A percentile compares a stretch with the other conserved stretches of the same genome.
phyloP scores from a whole-genome alignment of 2,329 filamentous ascomycete genomes.

The Sphaerulina populicola region DNA sequence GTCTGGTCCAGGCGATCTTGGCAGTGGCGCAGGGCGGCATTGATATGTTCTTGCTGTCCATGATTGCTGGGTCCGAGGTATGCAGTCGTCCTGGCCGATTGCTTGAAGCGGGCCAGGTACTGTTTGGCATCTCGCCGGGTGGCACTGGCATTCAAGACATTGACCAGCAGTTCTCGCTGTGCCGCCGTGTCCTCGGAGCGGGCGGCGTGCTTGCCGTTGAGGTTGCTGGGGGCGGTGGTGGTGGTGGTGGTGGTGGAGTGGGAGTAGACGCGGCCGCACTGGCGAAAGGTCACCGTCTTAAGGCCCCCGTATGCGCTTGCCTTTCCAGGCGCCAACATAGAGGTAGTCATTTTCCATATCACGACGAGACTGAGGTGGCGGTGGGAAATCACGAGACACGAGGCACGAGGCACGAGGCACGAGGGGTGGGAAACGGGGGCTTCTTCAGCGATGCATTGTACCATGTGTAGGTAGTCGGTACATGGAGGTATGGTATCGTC shows the following conservation, averaged over 20 bases:
- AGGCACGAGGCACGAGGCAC: too few relatives aligned
- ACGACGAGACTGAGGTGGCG: slow-evolving; percentile 7
- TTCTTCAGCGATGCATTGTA: neutral
- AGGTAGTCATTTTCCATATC: slow-evolving; percentile 33
- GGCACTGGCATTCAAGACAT: slow-evolving; percentile 76
- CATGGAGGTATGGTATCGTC: neutral
- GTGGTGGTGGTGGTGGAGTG: slow-evolving; percentile 5
- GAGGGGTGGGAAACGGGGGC: neutral
- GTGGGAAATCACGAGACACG: slow-evolving; percentile 1
- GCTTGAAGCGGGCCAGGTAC: slow-evolving; percentile 80
- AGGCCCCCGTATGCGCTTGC: slow-evolving; percentile 27
- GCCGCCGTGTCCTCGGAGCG: slow-evolving; percentile 20
- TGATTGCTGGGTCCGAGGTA: slow-evolving; percentile 26
- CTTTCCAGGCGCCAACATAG: slow-evolving; percentile 33
- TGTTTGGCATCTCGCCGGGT: slow-evolving; percentile 88
- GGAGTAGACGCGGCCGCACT: slow-evolving; percentile 16
- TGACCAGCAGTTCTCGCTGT: slow-evolving; percentile 64
- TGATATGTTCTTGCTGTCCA: slow-evolving; percentile 17
- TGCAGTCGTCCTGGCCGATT: slow-evolving; percentile 33
- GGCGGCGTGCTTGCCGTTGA: slow-evolving; percentile 22
- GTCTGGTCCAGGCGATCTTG: slow-evolving; percentile 33
- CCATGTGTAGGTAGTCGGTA: too few relatives aligned
- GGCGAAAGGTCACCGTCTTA: slow-evolving; percentile 14
- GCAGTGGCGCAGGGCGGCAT: slow-evolving; percentile 20
- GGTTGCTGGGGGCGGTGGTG: slow-evolving; percentile 1